These are phyloP conservation scores for Microcyclospora tardicrescens DNA, from an alignment of 2,329 filamentous ascomycete species.

Conservation along the genomic window DNA sequence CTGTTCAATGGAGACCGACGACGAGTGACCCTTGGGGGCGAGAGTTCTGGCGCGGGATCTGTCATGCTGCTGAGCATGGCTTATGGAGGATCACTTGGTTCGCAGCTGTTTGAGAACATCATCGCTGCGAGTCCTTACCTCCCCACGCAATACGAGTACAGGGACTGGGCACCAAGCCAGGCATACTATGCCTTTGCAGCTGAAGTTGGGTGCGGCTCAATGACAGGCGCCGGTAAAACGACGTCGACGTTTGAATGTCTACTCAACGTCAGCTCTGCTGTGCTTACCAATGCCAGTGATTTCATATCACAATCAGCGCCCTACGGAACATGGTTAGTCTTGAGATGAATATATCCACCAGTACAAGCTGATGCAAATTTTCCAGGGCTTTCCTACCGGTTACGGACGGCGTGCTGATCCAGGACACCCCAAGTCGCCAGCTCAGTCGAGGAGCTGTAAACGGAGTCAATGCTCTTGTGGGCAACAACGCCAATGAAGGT, in stretches of 20 bases:
- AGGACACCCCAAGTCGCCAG: slow-evolving; percentile 26
- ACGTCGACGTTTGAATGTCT: not conserved
- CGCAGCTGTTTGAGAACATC: slow-evolving; percentile 17
- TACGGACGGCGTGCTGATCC: slow-evolving; percentile 29
- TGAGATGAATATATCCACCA: no score
- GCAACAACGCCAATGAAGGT: slow-evolving; percentile 42
- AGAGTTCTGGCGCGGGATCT: slow-evolving; percentile 27
- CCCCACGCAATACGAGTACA: slow-evolving; percentile 41
- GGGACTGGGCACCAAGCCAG: slow-evolving; percentile 32
- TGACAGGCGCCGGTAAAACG: not conserved
- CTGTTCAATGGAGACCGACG: slow-evolving; percentile 33
- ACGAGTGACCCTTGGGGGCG: slow-evolving; percentile 32
- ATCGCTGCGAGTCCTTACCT: slow-evolving; percentile 39
- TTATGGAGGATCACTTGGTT: slow-evolving; percentile 14
- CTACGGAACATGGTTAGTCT: slow-evolving; percentile 26
- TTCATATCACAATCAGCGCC: slow-evolving; percentile 22
- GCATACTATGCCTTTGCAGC: slow-evolving; percentile 35
- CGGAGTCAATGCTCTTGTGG: slow-evolving; percentile 25
- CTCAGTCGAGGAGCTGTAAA: slow-evolving; percentile 26
- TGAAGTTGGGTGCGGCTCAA: slow-evolving; percentile 27
- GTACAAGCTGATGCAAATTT: no score
- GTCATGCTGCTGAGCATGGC: slow-evolving; percentile 26
- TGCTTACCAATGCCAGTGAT: slow-evolving; percentile 26
- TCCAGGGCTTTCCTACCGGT: slow-evolving; percentile 28
- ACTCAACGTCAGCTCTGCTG: slow-evolving; percentile 13